Percentiles rank a stretch among this genome's conserved stretches.
phyloP scores from a whole-genome alignment of 164 flowering plant genomes.

The Saururus chinensis region DNA sequence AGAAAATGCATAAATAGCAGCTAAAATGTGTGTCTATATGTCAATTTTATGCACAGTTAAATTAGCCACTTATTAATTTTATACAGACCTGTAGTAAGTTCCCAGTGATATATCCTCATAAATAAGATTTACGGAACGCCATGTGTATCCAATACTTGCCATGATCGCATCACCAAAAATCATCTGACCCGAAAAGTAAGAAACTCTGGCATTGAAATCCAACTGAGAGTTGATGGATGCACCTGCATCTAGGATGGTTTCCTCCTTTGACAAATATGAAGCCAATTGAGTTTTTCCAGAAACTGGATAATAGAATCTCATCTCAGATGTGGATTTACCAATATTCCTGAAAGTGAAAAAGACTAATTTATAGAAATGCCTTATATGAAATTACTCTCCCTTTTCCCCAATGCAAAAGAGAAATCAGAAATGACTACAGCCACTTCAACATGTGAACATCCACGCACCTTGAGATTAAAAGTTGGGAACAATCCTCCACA shows the following conservation, averaged over 20 bases:
- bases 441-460: not conserved
- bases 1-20: not conserved
- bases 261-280: conserved; percentile 17
- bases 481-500: conserved; percentile 37
- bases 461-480: conserved; percentile 66
- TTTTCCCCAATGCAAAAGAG: not conserved
- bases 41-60: not conserved
- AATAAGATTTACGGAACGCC: conserved; percentile 56
- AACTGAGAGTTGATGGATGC: conserved; percentile 15
- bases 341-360: conserved; percentile 37
- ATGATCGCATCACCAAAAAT: conserved; percentile 71
- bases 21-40: not conserved
- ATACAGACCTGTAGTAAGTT: conserved; percentile 68
- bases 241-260: conserved; percentile 14
- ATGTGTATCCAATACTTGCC: conserved; percentile 69
- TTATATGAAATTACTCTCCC: not conserved
- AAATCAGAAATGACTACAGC: not conserved
- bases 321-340: conserved; percentile 84
- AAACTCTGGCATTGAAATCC: conserved; percentile 61
- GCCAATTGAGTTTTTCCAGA: conserved; percentile 17
- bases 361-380: not conserved
- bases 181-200: conserved; percentile 59
- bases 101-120: conserved; percentile 52
- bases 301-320: conserved; percentile 59
- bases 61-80: not conserved